A percentile compares a stretch with the other conserved stretches of the same genome.
These are phyloP conservation scores for Aphanomyces stellatus DNA, from an alignment of 352 stramenopile species.

Conservation along the genomic window DNA sequence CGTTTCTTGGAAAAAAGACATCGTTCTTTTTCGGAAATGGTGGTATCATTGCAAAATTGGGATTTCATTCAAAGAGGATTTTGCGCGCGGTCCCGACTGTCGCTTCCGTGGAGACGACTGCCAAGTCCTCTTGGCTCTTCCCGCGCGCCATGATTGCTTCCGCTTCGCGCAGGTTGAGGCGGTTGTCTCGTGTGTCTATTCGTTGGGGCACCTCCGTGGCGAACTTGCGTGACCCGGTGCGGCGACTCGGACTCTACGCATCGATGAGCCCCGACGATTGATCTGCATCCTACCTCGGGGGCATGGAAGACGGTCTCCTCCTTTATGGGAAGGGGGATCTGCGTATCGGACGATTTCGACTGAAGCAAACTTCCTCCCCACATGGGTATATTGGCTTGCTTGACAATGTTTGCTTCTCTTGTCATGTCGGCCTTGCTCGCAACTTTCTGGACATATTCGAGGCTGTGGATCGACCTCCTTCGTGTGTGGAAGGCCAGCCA, in stretches of 20 bases:
- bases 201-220: background rate
- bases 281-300: background rate
- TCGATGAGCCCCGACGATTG: background rate
- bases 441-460: conserved; percentile 19
- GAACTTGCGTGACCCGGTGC: background rate
- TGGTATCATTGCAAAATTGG: too few species aligned
- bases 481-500: conserved; percentile 15
- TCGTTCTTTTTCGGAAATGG: background rate
- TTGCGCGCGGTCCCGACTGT: background rate
- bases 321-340: too few species aligned
- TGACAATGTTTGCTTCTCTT: background rate
- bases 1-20: too few species aligned
- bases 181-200: background rate
- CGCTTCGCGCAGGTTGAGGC: background rate
- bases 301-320: background rate
- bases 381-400: background rate
- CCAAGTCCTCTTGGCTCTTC: background rate
- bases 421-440: background rate
- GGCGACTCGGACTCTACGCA: background rate
- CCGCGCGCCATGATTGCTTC: background rate
- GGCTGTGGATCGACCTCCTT: conserved; percentile 18
- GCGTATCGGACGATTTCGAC: conserved; percentile 1
- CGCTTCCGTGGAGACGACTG: background rate
- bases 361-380: background rate
- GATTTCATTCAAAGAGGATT: conserved; percentile 6